Base-by-base conservation (phyloP, 2,329 filamentous ascomycete genomes). In the Dactylellina leptospora region DNA sequence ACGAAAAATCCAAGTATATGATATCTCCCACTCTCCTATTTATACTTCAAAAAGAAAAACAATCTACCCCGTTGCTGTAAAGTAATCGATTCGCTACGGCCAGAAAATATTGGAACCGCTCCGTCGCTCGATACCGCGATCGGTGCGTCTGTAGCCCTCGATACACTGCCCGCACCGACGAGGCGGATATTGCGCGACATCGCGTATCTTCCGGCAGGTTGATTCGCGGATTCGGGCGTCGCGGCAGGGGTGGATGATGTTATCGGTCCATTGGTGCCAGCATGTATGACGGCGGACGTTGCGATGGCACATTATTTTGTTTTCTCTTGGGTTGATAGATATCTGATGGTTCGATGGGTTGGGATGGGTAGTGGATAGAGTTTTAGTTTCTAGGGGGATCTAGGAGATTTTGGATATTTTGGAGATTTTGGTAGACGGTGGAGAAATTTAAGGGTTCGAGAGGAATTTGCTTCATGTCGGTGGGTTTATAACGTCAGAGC, bases 231-330 rank as follows among this genome's bases (percentile, higher is more conserved):
- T 38, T 53, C 11, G 20, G 23, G 18, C 38, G 18, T 60, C 40
- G 27, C 48, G 47, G 27, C 63, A 69, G 4, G n/a, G 23, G 28
- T 48, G 33, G 6, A 69, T 53, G 18, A 33, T 20, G 23, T 55
- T 55, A 13, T 69, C 55, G 20, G 63, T 69, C 10, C 47, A 25
- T 10, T 33, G 28, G 18, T 69, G 63, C 63, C 55, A 69, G 27
- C 63, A 69, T n/a, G 27, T 50, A 30, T 61, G 58, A 18, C 48
- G 55, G 3, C 63, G 55, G 18, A 69, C 28, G 10, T 54, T 61
- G 22, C 63, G 55, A 38, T 61, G 55, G 40, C 63, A 69, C 63
- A 69, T 45, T 45, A 20, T 45, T 45, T n/a, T 61, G 28, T 18
- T 6, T 28, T 56, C 38, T 55, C 5, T 11, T 27, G 5, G n/a